Base-by-base conservation (phyloP, 1,139 yeast species). In the Saccharomyces hybrid region DNA sequence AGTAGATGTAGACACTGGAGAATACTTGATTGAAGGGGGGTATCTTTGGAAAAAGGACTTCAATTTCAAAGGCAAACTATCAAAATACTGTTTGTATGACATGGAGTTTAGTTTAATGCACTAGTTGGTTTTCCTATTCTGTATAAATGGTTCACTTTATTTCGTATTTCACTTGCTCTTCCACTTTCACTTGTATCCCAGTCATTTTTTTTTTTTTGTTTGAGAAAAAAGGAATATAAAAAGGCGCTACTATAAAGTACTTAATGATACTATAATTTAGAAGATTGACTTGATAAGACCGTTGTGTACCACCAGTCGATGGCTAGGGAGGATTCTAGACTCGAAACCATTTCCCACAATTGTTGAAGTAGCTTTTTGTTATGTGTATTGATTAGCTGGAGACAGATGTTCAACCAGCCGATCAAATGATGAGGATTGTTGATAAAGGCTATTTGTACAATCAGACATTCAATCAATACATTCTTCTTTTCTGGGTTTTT, bases 21-120 rank as follows among this genome's bases (percentile, higher is more conserved):
- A 75, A 70, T 90, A 91, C 61, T 78, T 68, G n/a, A 95, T 93
- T 46, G 85, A 75, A 14, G 98, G 98, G 47, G 98, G 98, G 66
- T 83, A 88, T 68, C 81, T 84, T 55, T 81, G 75, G 74, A 91
- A 90, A 71, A 91, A 91, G 63, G 76, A 80, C 68, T 84, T 87
- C 51, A 91, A 78, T 65, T 80, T 81, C 56, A 73, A 75, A 14
- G 98, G 98, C 53, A 91, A 82, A 65, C 77, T 78, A 50, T 76
- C 70, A 63, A 84, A 83, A 32, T 65, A 65, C 16, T 68, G 60
- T 23, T 47, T 51, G 14, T 49, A 28, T 5, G 49, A 27, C 32
- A 31, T 47, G 44, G 13, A 38, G 13, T 4, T 16, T 8, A 16
- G 16, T 38, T 38, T 5, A 13, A 16, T 5, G 16, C 44, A 16